phyloP scores from a whole-genome alignment of 2,329 filamentous ascomycete species.

The Fusarium brachygibbosum region DNA sequence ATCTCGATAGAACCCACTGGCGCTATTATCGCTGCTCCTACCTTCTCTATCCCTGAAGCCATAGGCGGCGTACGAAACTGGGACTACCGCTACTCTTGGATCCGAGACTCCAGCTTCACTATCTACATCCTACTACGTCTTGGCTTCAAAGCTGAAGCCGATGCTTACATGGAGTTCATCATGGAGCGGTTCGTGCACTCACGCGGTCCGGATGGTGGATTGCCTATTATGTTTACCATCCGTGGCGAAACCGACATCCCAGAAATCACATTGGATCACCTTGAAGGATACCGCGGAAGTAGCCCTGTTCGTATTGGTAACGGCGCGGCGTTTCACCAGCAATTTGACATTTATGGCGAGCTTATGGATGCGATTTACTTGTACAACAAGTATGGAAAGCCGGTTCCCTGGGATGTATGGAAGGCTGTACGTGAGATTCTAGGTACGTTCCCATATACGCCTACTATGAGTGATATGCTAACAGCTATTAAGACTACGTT shows the following conservation, averaged over 20 bases:
- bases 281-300: constrained; percentile 80
- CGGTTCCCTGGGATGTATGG: constrained; percentile 83
- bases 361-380: constrained; percentile 83
- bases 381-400: constrained; percentile 84
- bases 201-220: constrained; percentile 68
- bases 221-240: constrained; percentile 88
- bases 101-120: constrained; percentile 82
- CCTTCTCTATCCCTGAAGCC: constrained; percentile 82
- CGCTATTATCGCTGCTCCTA: constrained; percentile 81
- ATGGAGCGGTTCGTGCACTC: constrained; percentile 76
- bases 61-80: constrained; percentile 76
- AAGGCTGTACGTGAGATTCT: constrained; percentile 76
- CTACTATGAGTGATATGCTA: background rate
- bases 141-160: constrained; percentile 80
- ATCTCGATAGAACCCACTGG: constrained; percentile 73
- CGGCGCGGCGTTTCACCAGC: constrained; percentile 79
- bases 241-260: constrained; percentile 80
- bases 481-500: constrained; percentile 68
- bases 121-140: constrained; percentile 83
- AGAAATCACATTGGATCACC: constrained; percentile 75
- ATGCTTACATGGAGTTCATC: constrained; percentile 84
- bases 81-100: constrained; percentile 85
- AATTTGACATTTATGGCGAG: constrained; percentile 85
- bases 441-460: constrained; percentile 52
- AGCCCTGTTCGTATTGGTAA: constrained; percentile 82